Percentiles rank a stretch among this genome's conserved stretches.
phyloP scores from a whole-genome alignment of 2,329 filamentous ascomycete species.

The Cadophora malorum region DNA sequence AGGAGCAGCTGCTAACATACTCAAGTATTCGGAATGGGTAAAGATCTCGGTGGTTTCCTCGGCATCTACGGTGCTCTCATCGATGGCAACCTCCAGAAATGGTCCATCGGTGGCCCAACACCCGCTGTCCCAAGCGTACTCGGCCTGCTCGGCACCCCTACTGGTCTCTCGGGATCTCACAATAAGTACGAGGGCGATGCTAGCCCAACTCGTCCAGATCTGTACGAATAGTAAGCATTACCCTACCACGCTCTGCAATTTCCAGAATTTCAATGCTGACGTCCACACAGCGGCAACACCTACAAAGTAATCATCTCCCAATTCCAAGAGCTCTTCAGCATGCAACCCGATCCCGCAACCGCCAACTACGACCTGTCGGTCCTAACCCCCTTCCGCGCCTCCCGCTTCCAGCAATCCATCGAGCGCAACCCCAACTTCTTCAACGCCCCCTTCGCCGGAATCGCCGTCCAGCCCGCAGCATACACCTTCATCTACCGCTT shows the following conservation, averaged over 20 bases:
- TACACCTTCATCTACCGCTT: slow-evolving; percentile 39
- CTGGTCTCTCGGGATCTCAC: slow-evolving; percentile 57
- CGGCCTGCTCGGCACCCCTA: slow-evolving; percentile 48
- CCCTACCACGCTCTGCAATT: not conserved
- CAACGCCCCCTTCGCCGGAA: slow-evolving; percentile 49
- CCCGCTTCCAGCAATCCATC: slow-evolving; percentile 54
- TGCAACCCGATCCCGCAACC: slow-evolving; percentile 47
- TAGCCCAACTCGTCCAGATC: slow-evolving; percentile 58
- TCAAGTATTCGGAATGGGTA: slow-evolving; percentile 53
- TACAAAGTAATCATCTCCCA: slow-evolving; percentile 58
- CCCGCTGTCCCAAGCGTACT: slow-evolving; percentile 35
- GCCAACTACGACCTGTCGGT: slow-evolving; percentile 48
- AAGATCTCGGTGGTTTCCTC: slow-evolving; percentile 49
- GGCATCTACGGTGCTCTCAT: slow-evolving; percentile 53
- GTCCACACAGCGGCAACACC: slow-evolving; percentile 49
- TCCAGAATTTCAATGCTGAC: too few species aligned
- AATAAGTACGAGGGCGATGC: slow-evolving; percentile 62
- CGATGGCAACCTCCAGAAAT: slow-evolving; percentile 56
- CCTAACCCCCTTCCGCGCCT: slow-evolving; percentile 42
- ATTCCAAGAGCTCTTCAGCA: slow-evolving; percentile 56
- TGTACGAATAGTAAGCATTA: slow-evolving; percentile 49
- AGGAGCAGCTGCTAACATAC: slow-evolving; percentile 3
- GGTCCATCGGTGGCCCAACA: slow-evolving; percentile 57
- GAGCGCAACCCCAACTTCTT: slow-evolving; percentile 60
- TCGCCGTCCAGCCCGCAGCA: slow-evolving; percentile 33